Percentiles rank a stretch among this genome's conserved stretches.
Evolutionary conservation across 208 protist genomes (phyloP).

Genomic region (Leishmania braziliensis): DNA sequence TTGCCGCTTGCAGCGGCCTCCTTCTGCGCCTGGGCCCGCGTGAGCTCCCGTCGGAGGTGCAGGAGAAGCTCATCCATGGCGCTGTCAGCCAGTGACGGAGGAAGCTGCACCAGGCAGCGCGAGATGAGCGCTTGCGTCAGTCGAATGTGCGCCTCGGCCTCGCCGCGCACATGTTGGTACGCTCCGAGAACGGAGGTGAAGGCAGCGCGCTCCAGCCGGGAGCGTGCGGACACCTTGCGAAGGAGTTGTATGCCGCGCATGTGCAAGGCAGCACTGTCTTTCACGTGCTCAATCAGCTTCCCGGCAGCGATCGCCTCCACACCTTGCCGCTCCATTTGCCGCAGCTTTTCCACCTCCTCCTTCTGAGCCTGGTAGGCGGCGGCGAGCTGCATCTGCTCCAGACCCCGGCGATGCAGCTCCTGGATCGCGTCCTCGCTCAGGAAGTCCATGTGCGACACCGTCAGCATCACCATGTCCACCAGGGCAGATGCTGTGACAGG

Average conservation of each 20-base stretch:
- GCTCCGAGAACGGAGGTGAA: slow-evolving; percentile 60
- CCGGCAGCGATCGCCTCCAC: slow-evolving; percentile 71
- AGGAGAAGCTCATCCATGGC: slow-evolving; percentile 65
- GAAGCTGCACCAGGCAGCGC: slow-evolving; percentile 65
- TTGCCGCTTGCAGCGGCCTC: slow-evolving; percentile 10
- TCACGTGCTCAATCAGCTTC: slow-evolving; percentile 66
- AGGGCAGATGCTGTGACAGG: slow-evolving; percentile 47
- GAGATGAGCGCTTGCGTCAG: slow-evolving; percentile 70
- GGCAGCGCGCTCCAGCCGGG: slow-evolving; percentile 48
- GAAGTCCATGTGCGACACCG: slow-evolving; percentile 48
- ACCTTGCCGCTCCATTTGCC: slow-evolving; percentile 67
- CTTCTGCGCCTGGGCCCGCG: slow-evolving; percentile 25
- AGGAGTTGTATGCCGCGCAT: slow-evolving; percentile 49
- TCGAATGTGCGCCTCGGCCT: slow-evolving; percentile 58
- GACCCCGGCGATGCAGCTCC: slow-evolving; percentile 50
- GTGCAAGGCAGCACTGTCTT: slow-evolving; percentile 54
- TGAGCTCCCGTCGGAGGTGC: slow-evolving; percentile 38
- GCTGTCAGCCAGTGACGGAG: slow-evolving; percentile 50
- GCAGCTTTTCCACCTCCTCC: slow-evolving; percentile 69
- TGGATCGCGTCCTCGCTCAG: slow-evolving; percentile 48
- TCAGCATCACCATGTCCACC: slow-evolving; percentile 80
- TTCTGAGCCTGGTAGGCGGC: slow-evolving; percentile 65
- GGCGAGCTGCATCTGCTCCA: slow-evolving; percentile 63
- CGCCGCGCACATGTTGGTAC: slow-evolving; percentile 48
- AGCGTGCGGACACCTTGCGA: slow-evolving; percentile 44